Evolutionary conservation across 1,284 basidiomycete genomes (phyloP), one percentile per base, ranked within the genome.

Genomic region (Ustilago bromivora): DNA sequence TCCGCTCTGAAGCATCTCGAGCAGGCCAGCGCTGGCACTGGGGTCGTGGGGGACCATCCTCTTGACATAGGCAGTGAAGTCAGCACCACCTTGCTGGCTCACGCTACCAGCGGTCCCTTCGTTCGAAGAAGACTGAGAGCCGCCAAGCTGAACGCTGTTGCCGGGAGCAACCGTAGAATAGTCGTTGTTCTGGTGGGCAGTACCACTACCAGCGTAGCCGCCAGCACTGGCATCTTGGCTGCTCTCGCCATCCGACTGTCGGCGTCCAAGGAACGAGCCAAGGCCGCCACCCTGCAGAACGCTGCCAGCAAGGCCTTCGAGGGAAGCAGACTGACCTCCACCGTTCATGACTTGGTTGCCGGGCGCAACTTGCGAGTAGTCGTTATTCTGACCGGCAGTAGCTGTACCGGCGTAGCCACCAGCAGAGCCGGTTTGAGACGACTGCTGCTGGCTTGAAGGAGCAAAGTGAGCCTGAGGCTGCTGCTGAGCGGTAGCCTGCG

Each of bases 311-410:
- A 53, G 15, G 10, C 68, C 68, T 28, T 61, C 57, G 4, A 65
- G 58, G 5, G 54, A 59, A 13, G 69, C 69, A 19, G 46, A 43
- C 40, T 65, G 62, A 28, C 55, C 51, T 5, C 69, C 69, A 10
- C 69, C 69, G 59, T 66, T 71, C n/a, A 31, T 38, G 11, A 71
- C 69, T 47, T 41, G 32, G 54, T 71, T 71, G 28, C 63, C 69
- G 23, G 69, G 69, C 4, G 54, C 63, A 2, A 71, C 69, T 17
- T 62, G 59, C 5, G 62, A 66, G 56, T 71, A 71, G 69, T 71
- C 69, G 60, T 71, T 71, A 58, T 71, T 49, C 38, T 71, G 69
- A 10, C 43, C 43, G 13, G 58, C 62, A 41, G 54, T 32, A 5
- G 63, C 62, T 3, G 17, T 54, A 36, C 69, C 69, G 15, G 47